Percentiles rank a stretch among this genome's conserved stretches.
Conservation (phyloP, 2,329 filamentous ascomycete species). For the Colletotrichum phormii region DNA sequence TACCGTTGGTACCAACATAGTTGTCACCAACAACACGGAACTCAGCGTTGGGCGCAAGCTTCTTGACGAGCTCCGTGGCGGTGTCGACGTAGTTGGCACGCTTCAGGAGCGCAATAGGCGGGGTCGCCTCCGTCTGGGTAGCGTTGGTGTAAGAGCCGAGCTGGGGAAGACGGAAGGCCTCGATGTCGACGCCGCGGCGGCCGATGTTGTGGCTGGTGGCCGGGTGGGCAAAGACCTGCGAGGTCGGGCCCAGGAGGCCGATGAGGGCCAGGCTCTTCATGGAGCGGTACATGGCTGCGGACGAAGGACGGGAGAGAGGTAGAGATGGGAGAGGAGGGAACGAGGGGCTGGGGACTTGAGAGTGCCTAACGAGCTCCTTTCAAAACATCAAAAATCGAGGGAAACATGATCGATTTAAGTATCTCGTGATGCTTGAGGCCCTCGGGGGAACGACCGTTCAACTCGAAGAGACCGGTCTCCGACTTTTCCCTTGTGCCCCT, state of each 20-base stretch:
- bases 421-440: background rate
- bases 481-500: background rate
- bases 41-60: conserved; percentile 43
- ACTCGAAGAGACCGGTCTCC: background rate
- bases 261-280: conserved; percentile 50
- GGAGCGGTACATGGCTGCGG: conserved; percentile 24
- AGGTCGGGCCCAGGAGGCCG: conserved; percentile 48
- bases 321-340: background rate
- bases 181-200: conserved; percentile 48
- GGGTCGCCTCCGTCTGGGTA: conserved; percentile 40
- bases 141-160: conserved; percentile 47
- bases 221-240: conserved; percentile 47
- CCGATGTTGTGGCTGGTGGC: conserved; percentile 40
- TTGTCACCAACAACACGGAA: conserved; percentile 60
- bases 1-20: conserved; percentile 61
- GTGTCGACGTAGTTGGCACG: conserved; percentile 51
- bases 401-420: conserved; percentile 8
- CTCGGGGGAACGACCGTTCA: background rate
- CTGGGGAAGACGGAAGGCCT: conserved; percentile 46
- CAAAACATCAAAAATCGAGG: background rate
- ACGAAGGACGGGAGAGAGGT: background rate
- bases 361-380: conserved; percentile 23
- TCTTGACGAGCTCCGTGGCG: conserved; percentile 52
- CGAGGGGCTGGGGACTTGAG: conserved; percentile 8
- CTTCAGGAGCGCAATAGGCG: conserved; percentile 44